Conservation (phyloP, 83 land plant genomes). For the Thuja plicata region DNA sequence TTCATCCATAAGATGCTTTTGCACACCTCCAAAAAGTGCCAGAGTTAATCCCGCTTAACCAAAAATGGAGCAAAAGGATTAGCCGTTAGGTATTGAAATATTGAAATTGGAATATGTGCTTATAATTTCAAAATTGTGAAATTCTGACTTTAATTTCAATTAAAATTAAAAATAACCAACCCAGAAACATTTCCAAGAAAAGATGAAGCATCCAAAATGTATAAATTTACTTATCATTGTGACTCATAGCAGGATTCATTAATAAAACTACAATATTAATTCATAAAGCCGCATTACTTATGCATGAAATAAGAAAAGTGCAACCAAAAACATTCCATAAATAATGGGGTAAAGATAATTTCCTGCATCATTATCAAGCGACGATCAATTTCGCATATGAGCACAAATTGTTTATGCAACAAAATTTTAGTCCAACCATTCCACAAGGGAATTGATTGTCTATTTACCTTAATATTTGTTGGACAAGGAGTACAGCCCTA, state of each 20-base stretch:
- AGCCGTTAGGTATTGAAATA: neutral
- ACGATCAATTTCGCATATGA: no score
- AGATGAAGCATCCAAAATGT: neutral
- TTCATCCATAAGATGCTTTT: slow-evolving; percentile 82
- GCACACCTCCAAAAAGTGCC: slow-evolving; percentile 93
- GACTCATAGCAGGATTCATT: neutral
- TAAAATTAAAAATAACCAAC: neutral
- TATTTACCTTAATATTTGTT: no score
- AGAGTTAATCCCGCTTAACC: slow-evolving; percentile 84
- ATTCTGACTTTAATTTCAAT: neutral
- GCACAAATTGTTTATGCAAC: no score
- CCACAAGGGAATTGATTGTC: no score
- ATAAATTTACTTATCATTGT: neutral
- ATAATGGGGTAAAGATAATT: neutral
- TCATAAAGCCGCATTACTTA: neutral
- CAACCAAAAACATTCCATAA: neutral
- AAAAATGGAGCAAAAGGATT: neutral
- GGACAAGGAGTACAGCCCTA: no score
- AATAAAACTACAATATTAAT: neutral
- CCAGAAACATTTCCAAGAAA: no score
- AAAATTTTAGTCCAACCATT: no score
- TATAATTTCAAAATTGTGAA: neutral
- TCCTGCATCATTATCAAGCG: no score
- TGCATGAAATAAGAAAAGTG: neutral
- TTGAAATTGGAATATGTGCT: neutral